Evolutionary conservation across 2,329 filamentous ascomycete genomes (phyloP), one percentile per base, ranked within the genome.

Genomic region (Phoma sp.): DNA sequence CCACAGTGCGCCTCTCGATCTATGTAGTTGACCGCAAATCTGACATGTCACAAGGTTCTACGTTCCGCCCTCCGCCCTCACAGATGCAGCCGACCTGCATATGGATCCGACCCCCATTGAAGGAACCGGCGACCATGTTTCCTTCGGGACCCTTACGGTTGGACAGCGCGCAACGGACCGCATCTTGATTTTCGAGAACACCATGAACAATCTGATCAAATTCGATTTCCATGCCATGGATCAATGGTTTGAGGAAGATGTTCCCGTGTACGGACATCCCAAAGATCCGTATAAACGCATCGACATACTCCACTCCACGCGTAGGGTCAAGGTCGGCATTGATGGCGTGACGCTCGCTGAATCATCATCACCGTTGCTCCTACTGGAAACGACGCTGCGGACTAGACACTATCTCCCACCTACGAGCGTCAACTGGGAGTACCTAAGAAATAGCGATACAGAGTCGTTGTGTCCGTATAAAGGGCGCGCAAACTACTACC

Each of bases 201-300:
- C 45, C 4, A 56, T 75, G 7, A 50, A 60, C 4, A 59, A 66
- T 10, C 62, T 74, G 10, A 61, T 72, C 6, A 72, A 71, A 34
- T 47, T 75, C 3, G 67, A 72, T 20, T 74, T 74, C 42, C 33
- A 53, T 5, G 63, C 61, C 5, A 40, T 73, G 40, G 78, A 80
- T 33, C 67, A 75, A 39, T 83, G 80, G 80, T 80, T 80, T 60
- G 85, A 87, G 64, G 86, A 88, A 72, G 84, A 87, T 43, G 74
- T 76, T 1, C 81, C 80, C 1, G 82, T 88, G 48, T 81, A 81
- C 61, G 78, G 84, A 3, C 87, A 90, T 53, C 86, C 87, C 0
- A 88, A 88, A 58, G 86, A 89, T 47, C 87, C 87, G 0, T 88
- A 83, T 74, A 87, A 87, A 60, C 81, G 87, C 11, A 76, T 90